Base-by-base conservation (phyloP, 2,329 filamentous ascomycete species). In the Monosporascus sp. region DNA sequence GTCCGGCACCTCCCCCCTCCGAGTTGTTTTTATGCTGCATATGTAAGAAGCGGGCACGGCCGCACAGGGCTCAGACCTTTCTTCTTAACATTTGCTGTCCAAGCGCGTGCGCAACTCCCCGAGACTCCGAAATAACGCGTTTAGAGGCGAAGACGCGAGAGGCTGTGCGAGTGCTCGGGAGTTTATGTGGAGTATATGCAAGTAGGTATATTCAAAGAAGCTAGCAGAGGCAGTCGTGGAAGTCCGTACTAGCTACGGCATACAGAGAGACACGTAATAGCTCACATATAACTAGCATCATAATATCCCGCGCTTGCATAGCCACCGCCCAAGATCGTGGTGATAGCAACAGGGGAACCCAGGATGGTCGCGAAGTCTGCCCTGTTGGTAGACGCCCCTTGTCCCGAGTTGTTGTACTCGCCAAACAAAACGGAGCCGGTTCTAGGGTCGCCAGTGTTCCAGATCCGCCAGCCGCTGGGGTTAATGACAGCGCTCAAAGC, bases 401-500 rank as follows among this genome's bases (percentile, higher is more conserved):
- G 64, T 1, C 84, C 84, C 1, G 74, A 76, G 66, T 87, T 87
- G 22, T 61, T 67, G 62, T 79, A 86, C 71, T 87, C 84, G 16
- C 69, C 79, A 56, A 80, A 86, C n/a, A 71, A 63, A 1, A 86
- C 79, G 45, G 79, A 65, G 37, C 72, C 71, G 2, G 80, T 85
- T 37, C 74, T 73, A 24, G 72, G 64, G 34, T 78, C 71, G 2
- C 69, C 70, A 11, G 9, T 31, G 54, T 73, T 75, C 84, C 84
- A 87, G 36, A 72, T 62, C 2, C 59, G 64, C 83, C 85, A 87
- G 1, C 84, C 84, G 0, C 75, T 76, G 2, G 72, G 52, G 62
- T 86, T 84, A 61, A 88, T 76, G 27, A 86, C 80, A 8, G 69
- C 66, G 7, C 72, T 73, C 68, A 88, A 70, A 27, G 63, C 61